Evolutionary conservation across 2,329 filamentous ascomycete genomes (phyloP).

Genomic region (Ilyonectria sp.): DNA sequence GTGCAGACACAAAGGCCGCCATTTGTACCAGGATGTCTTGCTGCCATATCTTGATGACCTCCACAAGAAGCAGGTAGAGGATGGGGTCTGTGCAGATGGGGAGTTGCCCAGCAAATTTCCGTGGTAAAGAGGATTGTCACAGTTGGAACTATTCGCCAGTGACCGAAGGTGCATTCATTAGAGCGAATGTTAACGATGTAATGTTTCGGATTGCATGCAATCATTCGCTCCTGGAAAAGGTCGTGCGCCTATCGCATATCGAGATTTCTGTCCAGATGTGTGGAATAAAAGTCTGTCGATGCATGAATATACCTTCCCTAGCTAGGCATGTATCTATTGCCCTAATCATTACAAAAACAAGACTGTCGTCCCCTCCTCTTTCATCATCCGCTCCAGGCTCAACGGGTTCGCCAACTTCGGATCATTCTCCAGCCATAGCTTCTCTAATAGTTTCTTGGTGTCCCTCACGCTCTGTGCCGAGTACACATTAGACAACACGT

Average conservation of each 20-base stretch:
- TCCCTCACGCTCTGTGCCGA: conserved; percentile 17
- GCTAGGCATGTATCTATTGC: too few relatives aligned
- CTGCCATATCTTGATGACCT: conserved; percentile 15
- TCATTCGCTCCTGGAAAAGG: too few relatives aligned
- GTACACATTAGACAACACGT: neutral
- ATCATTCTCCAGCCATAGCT: conserved; percentile 12
- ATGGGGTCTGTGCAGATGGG: conserved; percentile 11
- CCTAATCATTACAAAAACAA: conserved; percentile 6
- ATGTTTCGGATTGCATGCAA: too few relatives aligned
- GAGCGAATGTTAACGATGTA: too few relatives aligned
- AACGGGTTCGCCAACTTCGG: neutral
- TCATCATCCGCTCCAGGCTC: conserved; percentile 13
- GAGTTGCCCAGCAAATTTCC: conserved; percentile 15
- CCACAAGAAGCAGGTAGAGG: conserved; percentile 9
- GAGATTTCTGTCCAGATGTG: too few relatives aligned
- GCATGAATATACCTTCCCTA: too few relatives aligned
- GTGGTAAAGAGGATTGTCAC: neutral
- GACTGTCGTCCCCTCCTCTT: conserved; percentile 7
- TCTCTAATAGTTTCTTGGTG: conserved; percentile 1
- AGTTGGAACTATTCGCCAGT: neutral
- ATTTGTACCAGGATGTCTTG: conserved; percentile 12
- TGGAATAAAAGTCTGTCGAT: too few relatives aligned
- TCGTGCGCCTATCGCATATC: too few relatives aligned
- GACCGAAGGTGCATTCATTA: neutral
- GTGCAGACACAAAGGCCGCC: conserved; percentile 15